Evolutionary conservation across 495 filamentous ascomycete genomes (phyloP).

Genomic region (Annulohypoxylon nitens): DNA sequence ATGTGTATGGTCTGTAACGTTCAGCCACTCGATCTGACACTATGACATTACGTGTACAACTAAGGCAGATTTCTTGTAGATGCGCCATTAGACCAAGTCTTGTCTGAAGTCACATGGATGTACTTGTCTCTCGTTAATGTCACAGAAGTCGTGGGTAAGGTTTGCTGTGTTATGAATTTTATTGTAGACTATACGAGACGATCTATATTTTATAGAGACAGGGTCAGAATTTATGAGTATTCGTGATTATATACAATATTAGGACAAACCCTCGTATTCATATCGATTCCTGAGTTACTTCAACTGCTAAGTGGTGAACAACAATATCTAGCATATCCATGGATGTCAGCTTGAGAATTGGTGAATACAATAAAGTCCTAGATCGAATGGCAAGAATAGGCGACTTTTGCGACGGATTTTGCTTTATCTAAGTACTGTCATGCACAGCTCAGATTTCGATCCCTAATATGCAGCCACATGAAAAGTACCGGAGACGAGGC

Average conservation of each 20-base stretch:
- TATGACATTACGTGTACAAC: background rate
- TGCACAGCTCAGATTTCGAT: background rate
- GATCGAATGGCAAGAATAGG: slow-evolving; percentile 1
- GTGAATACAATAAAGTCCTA: background rate
- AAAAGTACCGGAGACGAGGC: background rate
- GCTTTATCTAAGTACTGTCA: background rate
- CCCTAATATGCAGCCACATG: background rate
- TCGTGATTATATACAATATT: background rate
- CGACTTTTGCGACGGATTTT: background rate
- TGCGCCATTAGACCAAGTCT: background rate
- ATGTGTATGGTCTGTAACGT: background rate
- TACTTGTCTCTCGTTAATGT: background rate
- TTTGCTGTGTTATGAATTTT: background rate
- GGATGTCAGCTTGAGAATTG: background rate
- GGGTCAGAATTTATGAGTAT: background rate
- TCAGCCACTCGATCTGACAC: slow-evolving; percentile 1
- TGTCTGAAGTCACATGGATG: background rate
- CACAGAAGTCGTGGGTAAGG: background rate
- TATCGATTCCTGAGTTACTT: background rate
- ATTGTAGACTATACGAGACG: background rate
- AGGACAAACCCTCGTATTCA: background rate
- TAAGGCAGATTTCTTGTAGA: background rate
- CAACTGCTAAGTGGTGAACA: background rate
- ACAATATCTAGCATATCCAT: background rate
- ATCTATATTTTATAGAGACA: background rate